Percentiles rank a stretch among this genome's conserved stretches.
phyloP scores from a whole-genome alignment of 352 stramenopile species.

The Phytophthora podocarpi region DNA sequence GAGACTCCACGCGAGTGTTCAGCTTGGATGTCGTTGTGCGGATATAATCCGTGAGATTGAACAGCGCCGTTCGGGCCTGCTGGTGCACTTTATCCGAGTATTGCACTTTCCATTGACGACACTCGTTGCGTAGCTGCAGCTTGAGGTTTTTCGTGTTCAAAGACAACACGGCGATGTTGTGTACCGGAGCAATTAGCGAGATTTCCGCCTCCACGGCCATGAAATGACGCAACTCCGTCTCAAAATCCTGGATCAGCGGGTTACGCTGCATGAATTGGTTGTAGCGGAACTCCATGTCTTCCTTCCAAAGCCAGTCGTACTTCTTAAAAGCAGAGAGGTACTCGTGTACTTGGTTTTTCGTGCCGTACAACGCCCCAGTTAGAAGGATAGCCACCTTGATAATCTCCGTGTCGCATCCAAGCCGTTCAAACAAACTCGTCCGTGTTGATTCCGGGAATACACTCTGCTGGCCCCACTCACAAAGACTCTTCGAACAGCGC shows the following conservation, averaged over 20 bases:
- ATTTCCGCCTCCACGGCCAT: constrained; percentile 84
- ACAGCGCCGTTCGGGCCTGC: constrained; percentile 65
- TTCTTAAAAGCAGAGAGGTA: constrained; percentile 87
- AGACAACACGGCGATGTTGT: constrained; percentile 87
- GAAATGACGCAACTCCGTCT: constrained; percentile 80
- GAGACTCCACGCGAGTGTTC: constrained; percentile 61
- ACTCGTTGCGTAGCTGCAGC: constrained; percentile 84
- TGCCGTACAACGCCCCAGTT: constrained; percentile 82
- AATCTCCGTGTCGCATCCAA: constrained; percentile 89
- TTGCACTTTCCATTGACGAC: constrained; percentile 85
- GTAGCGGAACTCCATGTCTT: constrained; percentile 89
- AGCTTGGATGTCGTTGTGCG: constrained; percentile 77
- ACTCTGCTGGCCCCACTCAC: constrained; percentile 81
- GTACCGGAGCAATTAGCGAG: constrained; percentile 72
- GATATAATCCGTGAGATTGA: constrained; percentile 82
- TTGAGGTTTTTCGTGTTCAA: constrained; percentile 91
- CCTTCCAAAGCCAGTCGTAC: constrained; percentile 92
- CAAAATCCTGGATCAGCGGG: constrained; percentile 84
- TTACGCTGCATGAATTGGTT: constrained; percentile 87
- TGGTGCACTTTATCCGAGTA: constrained; percentile 87
- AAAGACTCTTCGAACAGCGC: constrained; percentile 81
- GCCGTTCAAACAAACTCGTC: constrained; percentile 79
- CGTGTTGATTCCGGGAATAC: constrained; percentile 53
- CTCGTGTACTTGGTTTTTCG: constrained; percentile 85
- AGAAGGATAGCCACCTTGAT: constrained; percentile 89